These are phyloP conservation scores for Tetraselmis striata DNA, from an alignment of 139 green algal species.

Conservation along the genomic window DNA sequence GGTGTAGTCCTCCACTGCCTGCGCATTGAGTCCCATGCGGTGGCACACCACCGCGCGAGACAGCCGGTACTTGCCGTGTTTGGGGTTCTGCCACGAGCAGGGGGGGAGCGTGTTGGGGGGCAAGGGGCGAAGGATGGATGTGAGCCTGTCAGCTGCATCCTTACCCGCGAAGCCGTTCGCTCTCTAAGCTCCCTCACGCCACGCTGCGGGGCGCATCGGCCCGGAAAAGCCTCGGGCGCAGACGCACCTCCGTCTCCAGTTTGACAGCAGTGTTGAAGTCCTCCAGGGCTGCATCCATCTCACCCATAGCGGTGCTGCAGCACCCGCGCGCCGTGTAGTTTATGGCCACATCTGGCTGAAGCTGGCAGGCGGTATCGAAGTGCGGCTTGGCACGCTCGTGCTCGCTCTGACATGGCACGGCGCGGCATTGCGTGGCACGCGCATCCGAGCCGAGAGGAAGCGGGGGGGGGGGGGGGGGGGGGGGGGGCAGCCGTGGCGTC, in stretches of 20 bases:
- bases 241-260: not conserved
- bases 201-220: too few relatives aligned
- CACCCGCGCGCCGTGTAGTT: not conserved
- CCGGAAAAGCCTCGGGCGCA: too few relatives aligned
- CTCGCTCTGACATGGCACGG: not conserved
- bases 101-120: too few relatives aligned
- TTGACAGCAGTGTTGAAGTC: not conserved
- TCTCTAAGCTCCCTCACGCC: too few relatives aligned
- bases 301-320: not conserved
- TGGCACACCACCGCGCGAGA: not conserved
- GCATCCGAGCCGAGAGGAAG: too few relatives aligned
- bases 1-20: not conserved
- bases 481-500: too few relatives aligned
- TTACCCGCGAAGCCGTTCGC: too few relatives aligned
- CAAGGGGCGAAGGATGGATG: too few relatives aligned
- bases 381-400: not conserved
- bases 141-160: too few relatives aligned
- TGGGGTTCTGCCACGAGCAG: not conserved
- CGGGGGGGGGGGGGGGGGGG: too few relatives aligned
- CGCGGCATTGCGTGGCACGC: not conserved
- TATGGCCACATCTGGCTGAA: not conserved
- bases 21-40: not conserved
- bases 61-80: not conserved
- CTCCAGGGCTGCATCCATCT: not conserved
- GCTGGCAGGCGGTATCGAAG: not conserved